These are phyloP conservation scores for Botrytis deweyae DNA, from an alignment of 2,329 filamentous ascomycete species.

Conservation along the genomic window DNA sequence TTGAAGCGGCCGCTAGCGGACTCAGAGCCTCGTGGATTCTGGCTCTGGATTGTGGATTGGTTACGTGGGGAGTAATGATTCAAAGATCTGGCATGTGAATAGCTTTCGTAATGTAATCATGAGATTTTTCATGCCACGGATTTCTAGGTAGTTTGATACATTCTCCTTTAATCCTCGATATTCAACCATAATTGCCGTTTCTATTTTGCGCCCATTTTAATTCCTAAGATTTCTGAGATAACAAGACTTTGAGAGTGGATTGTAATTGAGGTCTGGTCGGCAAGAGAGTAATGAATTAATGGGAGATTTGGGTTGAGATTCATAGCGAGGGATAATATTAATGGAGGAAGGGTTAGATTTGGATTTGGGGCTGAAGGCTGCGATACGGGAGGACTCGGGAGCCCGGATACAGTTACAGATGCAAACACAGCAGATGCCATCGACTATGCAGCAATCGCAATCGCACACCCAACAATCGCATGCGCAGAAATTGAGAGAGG, in stretches of 20 bases:
- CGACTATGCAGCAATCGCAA: not conserved
- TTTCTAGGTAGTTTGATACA: not conserved
- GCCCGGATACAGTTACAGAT: not conserved
- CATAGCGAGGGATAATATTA: not conserved
- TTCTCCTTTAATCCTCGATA: not conserved
- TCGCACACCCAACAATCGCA: slow-evolving; percentile 11
- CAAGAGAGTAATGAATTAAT: not conserved
- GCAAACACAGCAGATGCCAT: not conserved
- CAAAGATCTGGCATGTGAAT: slow-evolving; percentile 12
- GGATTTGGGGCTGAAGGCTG: not conserved
- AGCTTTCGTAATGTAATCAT: not conserved
- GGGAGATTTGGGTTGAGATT: not conserved
- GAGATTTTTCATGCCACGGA: not conserved
- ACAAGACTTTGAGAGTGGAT: not conserved
- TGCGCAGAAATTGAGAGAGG: slow-evolving; percentile 21
- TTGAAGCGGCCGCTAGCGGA: not conserved
- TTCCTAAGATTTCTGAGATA: not conserved
- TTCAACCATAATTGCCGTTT: not conserved
- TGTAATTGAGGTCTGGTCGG: not conserved
- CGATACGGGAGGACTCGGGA: not conserved
- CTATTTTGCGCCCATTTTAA: not conserved
- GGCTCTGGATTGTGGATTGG: not conserved
- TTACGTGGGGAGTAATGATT: not conserved
- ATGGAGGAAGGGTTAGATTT: not conserved
- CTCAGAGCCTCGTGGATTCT: not conserved